These are phyloP conservation scores for Wickerhamiella kurtzmanii DNA, from an alignment of 805 yeast species.

Conservation along the genomic window DNA sequence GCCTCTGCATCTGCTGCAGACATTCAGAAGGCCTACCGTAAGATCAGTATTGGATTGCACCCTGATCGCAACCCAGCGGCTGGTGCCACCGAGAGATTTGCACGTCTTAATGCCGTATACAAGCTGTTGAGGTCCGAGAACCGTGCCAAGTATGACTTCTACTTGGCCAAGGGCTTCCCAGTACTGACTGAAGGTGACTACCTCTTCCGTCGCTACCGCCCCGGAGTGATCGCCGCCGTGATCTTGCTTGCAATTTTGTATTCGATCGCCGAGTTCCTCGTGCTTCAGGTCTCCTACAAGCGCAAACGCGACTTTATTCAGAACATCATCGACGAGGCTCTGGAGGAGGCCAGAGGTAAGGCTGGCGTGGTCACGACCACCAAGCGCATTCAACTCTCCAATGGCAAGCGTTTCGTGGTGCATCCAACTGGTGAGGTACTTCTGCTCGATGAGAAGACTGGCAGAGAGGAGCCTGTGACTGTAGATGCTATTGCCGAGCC, in stretches of 20 bases:
- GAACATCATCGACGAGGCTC: conserved; percentile 23
- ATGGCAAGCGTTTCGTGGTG: conserved; percentile 24
- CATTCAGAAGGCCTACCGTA: conserved; percentile 39
- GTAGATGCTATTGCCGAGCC: conserved; percentile 23
- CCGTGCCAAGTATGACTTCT: conserved; percentile 71
- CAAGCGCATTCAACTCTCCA: conserved; percentile 19
- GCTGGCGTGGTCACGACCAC: conserved; percentile 20
- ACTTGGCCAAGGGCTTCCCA: conserved; percentile 75
- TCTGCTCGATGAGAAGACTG: conserved; percentile 20
- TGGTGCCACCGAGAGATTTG: conserved; percentile 54
- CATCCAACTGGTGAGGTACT: conserved; percentile 25
- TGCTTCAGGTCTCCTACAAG: conserved; percentile 39
- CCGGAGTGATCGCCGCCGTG: conserved; percentile 42
- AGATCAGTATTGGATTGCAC: conserved; percentile 57
- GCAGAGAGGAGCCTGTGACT: conserved; percentile 22
- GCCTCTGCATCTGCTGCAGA: conserved; percentile 18
- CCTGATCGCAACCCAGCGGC: conserved; percentile 62
- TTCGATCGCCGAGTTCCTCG: conserved; percentile 44
- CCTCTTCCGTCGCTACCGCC: conserved; percentile 51
- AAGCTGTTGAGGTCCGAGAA: conserved; percentile 49
- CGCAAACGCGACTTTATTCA: conserved; percentile 46
- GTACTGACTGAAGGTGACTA: conserved; percentile 45
- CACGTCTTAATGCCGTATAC: conserved; percentile 63
- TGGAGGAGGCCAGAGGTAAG: conserved; percentile 20
- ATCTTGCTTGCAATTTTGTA: conserved; percentile 38